Base-by-base conservation (phyloP, 176 grass and related monocot species). In the Oryza australiensis region DNA sequence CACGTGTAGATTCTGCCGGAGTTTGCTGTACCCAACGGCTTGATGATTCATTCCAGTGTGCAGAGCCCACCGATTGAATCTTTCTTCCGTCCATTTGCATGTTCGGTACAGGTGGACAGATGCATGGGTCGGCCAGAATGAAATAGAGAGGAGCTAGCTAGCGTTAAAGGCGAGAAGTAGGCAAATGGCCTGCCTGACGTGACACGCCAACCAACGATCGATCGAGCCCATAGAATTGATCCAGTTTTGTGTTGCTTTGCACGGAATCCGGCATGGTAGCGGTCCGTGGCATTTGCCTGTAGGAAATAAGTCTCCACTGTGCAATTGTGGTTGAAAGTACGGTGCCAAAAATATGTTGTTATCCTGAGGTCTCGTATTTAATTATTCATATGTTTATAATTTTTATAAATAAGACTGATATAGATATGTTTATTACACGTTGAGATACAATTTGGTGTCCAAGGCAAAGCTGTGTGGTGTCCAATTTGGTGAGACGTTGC, bases 401-500 rank as follows among this genome's bases (percentile, higher is more conserved):
- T n/a, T n/a, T n/a, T n/a, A n/a, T n/a, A n/a, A n/a, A n/a, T n/a
- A n/a, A n/a, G n/a, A n/a, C n/a, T n/a, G n/a, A n/a, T n/a, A n/a
- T n/a, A n/a, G n/a, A n/a, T n/a, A n/a, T n/a, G 53, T 23, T 59
- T 2, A 59, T 23, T 59, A 23, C 8, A 59, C 53, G 53, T 59
- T 22, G 7, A 59, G 9, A 23, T 59, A 20, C 2, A 23, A 59
- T 59, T 59, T 3, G 53, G 53, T 59, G 16, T 22, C 5, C 53
- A 23, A 59, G 18, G 3, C 18, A 60, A 60, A 60, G 55, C 22
- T 60, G 35, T 37, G 35, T 8, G 29, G n/a, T n/a, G n/a, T n/a
- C n/a, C n/a, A n/a, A n/a, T n/a, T n/a, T n/a, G n/a, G 64, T 60
- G 11, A 60, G 46, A 28, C 62, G 82, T 84, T 84, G 82, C 82